Evolutionary conservation across 2,329 filamentous ascomycete genomes (phyloP).

Genomic region (Pleoardoris graminearum): DNA sequence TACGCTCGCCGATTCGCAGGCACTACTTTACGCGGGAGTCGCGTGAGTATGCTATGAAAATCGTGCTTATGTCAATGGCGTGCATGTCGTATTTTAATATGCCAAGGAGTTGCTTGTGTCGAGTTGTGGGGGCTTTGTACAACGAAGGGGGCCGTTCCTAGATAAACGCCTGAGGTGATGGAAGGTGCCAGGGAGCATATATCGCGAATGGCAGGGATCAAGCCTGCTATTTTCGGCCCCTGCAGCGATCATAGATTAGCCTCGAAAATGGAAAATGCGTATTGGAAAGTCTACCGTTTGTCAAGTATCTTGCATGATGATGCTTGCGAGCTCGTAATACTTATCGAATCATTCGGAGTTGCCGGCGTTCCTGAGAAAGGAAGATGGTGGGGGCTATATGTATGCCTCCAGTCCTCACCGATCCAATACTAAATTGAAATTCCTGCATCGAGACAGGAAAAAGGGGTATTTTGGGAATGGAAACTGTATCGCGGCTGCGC

Average conservation of each 20-base stretch:
- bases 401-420: neutral
- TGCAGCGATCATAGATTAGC: neutral
- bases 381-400: neutral
- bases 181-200: neutral
- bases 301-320: neutral
- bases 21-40: neutral
- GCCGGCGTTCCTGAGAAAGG: neutral
- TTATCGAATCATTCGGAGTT: neutral
- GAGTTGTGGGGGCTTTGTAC: constrained; percentile 6
- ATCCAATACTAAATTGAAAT: neutral
- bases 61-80: neutral
- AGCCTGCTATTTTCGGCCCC: constrained; percentile 2
- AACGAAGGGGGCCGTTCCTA: neutral
- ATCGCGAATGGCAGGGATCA: neutral
- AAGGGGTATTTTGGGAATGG: neutral
- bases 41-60: neutral
- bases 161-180: neutral
- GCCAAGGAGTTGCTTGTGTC: neutral
- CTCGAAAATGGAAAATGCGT: neutral
- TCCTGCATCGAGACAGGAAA: neutral
- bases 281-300: neutral
- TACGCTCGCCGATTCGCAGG: neutral
- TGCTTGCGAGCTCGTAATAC: neutral
- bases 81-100: neutral
- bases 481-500: neutral